Base-by-base conservation (phyloP, 495 filamentous ascomycete species). In the Hyaloscypha variabilis region DNA sequence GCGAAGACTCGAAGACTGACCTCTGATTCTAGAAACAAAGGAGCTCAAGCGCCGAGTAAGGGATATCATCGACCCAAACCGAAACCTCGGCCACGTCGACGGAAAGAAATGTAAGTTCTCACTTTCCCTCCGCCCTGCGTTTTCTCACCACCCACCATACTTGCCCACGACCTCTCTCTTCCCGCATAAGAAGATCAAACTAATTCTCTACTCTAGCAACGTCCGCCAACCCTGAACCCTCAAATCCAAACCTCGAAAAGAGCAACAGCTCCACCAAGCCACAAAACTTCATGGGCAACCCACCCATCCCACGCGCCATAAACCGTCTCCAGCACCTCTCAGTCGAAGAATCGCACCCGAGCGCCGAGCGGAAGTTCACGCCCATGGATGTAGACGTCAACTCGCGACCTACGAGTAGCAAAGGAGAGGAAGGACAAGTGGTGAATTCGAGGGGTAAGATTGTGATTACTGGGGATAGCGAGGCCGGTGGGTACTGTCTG, bases 11-110 rank as follows among this genome's bases (percentile, higher is more conserved):
- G 31, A 6, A 17, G 39, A 46, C 39, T 46, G 19, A 46, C 39
- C 13, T 42, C 19, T 46, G 13, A 4, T 10, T 23, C 28, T 56
- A 89, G 91, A 96, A 75, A 90, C 90, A 13, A 95, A 96, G 75
- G 83, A 90, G 63, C 86, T 98, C n/a, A 98, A 99, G 77, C 84
- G 90, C 23, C 82, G 87, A n/a, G 89, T 99, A 6, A 79, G 95
- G 53, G 89, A 97, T 80, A 81, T 91, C 42, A 88, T 97, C 67
- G 85, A 93, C 60, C 95, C 95, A 0, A 77, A 74, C 0, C 81
- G 89, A 65, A 83, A 92, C 74, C 76, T 98, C 63, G 95, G 95
- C 1, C 95, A 99, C 81, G 66, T 73, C 13, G 71, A 73, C 51
- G 54, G 67, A 5, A 67, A 71, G 56, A 68, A 67, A 61, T 46